Conservation (phyloP, 345 rosid species). For the Populus euphratica region DNA sequence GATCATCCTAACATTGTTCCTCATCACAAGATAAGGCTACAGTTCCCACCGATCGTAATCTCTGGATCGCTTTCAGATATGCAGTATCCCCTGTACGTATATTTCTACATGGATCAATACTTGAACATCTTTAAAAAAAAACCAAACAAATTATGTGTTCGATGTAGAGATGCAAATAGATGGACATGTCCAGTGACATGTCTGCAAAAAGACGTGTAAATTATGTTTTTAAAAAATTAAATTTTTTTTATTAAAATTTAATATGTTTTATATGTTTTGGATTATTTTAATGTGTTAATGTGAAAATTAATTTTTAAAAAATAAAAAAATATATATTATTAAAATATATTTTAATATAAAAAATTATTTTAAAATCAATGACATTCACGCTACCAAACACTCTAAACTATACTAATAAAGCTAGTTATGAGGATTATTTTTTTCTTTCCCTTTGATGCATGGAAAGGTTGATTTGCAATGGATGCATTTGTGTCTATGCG, state of each 20-base stretch:
- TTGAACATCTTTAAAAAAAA: neutral
- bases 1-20: constrained; percentile 4
- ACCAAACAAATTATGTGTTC: neutral
- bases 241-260: too few species aligned
- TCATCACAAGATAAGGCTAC: constrained; percentile 27
- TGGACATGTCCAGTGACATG: neutral
- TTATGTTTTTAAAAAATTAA: too few species aligned
- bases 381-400: too few species aligned
- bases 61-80: neutral
- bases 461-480: neutral
- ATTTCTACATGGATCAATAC: neutral
- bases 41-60: constrained; percentile 11
- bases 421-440: neutral
- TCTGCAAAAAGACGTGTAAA: neutral
- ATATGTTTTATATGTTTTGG: too few species aligned
- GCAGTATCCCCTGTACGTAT: neutral
- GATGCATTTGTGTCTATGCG: neutral
- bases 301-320: too few species aligned
- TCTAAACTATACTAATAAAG: neutral
- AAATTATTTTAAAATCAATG: too few species aligned
- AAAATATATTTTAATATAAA: too few species aligned
- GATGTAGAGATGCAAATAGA: neutral
- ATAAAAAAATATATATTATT: too few species aligned
- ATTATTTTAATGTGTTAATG: too few species aligned
- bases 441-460: too few species aligned